A percentile compares a stretch with the other conserved stretches of the same genome.
Evolutionary conservation across 768 basidiomycete genomes (phyloP).

Genomic region (Bullera alba): DNA sequence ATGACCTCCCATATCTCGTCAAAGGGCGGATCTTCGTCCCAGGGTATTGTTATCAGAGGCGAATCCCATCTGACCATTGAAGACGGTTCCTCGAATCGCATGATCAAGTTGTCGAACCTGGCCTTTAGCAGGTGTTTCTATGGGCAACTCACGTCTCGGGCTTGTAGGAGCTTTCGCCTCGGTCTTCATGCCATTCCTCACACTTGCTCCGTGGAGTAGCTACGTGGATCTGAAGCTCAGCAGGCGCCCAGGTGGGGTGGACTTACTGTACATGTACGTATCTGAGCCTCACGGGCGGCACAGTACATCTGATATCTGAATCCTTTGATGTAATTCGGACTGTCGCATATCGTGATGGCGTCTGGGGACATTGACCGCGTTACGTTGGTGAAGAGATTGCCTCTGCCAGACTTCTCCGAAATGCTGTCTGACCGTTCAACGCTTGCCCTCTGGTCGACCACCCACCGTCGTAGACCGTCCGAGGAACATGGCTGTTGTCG

Average conservation of each 20-base stretch:
- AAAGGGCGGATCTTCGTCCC: constrained; percentile 56
- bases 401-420: constrained; percentile 83
- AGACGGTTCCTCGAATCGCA: constrained; percentile 90
- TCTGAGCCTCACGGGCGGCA: constrained; percentile 77
- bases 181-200: constrained; percentile 62
- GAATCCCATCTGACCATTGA: constrained; percentile 99
- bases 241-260: background rate
- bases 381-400: constrained; percentile 70
- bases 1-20: constrained; percentile 73
- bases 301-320: constrained; percentile 98
- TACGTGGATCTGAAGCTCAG: constrained; percentile 45
- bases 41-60: constrained; percentile 77
- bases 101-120: constrained; percentile 68
- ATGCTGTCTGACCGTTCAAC: constrained; percentile 56
- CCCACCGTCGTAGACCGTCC: constrained; percentile 68
- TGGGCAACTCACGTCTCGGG: constrained; percentile 60
- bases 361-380: constrained; percentile 65
- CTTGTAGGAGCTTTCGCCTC: constrained; percentile 53
- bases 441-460: too few relatives aligned
- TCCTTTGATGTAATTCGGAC: constrained; percentile 95
- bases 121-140: background rate
- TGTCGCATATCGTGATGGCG: constrained; percentile 80
- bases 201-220: constrained; percentile 61
- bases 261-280: constrained; percentile 77
- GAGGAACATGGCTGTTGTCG: constrained; percentile 58